phyloP scores from a whole-genome alignment of 2,329 filamentous ascomycete species.

The Monilinia laxa region DNA sequence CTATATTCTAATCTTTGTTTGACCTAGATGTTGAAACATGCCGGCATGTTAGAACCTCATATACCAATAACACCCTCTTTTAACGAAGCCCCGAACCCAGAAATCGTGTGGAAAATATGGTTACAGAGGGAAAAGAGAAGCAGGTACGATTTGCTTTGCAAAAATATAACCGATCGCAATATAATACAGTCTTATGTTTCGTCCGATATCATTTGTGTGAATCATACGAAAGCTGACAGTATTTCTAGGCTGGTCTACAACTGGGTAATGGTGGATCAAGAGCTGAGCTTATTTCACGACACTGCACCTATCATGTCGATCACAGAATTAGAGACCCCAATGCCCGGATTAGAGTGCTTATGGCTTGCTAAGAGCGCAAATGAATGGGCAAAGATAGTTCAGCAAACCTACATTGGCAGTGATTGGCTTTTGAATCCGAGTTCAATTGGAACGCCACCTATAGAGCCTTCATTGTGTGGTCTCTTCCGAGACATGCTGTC shows the following conservation, averaged over 20 bases:
- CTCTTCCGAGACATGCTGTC: constrained; percentile 68
- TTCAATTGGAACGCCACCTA: constrained; percentile 48
- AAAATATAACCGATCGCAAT: neutral
- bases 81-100: constrained; percentile 46
- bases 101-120: constrained; percentile 63
- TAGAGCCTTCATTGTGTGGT: constrained; percentile 60
- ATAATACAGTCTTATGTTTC: neutral
- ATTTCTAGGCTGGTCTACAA: constrained; percentile 64
- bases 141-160: constrained; percentile 46
- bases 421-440: constrained; percentile 39
- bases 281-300: constrained; percentile 66
- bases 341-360: constrained; percentile 60
- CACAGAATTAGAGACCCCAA: constrained; percentile 62
- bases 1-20: neutral
- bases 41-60: constrained; percentile 61
- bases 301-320: constrained; percentile 61
- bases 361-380: constrained; percentile 60
- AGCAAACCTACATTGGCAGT: constrained; percentile 56
- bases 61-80: constrained; percentile 46
- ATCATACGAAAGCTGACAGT: constrained; percentile 3
- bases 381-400: constrained; percentile 60
- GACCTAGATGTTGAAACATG: constrained; percentile 64
- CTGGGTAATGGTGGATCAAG: constrained; percentile 73
- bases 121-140: constrained; percentile 62
- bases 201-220: neutral